Evolutionary conservation across 768 basidiomycete genomes (phyloP).

Genomic region (Boletellus emodensis): DNA sequence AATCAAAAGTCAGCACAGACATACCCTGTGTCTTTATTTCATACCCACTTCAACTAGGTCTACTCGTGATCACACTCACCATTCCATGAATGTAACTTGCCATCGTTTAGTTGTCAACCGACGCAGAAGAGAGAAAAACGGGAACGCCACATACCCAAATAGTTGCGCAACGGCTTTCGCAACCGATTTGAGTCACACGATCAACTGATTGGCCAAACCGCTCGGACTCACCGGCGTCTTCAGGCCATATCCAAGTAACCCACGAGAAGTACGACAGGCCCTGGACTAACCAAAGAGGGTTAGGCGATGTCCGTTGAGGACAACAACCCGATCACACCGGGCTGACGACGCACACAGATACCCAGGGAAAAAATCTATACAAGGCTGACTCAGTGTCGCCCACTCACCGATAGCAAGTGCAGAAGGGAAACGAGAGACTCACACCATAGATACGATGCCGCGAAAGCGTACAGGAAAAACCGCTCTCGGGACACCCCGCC

Average conservation of each 20-base stretch:
- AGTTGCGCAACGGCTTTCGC: constrained; percentile 43
- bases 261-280: constrained; percentile 56
- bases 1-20: constrained; percentile 77
- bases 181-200: constrained; percentile 14
- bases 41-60: not conserved
- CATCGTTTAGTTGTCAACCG: constrained; percentile 2
- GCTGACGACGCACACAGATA: constrained; percentile 35
- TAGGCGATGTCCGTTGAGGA: constrained; percentile 6
- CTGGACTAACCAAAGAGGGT: constrained; percentile 32
- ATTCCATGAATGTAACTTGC: constrained; percentile 40
- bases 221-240: constrained; percentile 41
- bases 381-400: constrained; percentile 10
- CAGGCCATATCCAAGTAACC: constrained; percentile 53
- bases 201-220: constrained; percentile 11
- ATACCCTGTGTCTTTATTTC: constrained; percentile 40
- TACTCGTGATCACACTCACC: constrained; percentile 26
- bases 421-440: constrained; percentile 16
- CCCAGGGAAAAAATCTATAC: constrained; percentile 40
- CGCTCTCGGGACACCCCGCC: constrained; percentile 69
- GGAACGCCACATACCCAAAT: constrained; percentile 38
- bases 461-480: constrained; percentile 69
- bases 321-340: not conserved
- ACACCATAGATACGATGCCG: constrained; percentile 60
- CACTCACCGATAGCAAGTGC: not conserved
- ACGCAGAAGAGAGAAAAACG: not conserved